A percentile compares a stretch with the other conserved stretches of the same genome.
Conservation (phyloP, 495 filamentous ascomycete species). For the Penicillium salamii region DNA sequence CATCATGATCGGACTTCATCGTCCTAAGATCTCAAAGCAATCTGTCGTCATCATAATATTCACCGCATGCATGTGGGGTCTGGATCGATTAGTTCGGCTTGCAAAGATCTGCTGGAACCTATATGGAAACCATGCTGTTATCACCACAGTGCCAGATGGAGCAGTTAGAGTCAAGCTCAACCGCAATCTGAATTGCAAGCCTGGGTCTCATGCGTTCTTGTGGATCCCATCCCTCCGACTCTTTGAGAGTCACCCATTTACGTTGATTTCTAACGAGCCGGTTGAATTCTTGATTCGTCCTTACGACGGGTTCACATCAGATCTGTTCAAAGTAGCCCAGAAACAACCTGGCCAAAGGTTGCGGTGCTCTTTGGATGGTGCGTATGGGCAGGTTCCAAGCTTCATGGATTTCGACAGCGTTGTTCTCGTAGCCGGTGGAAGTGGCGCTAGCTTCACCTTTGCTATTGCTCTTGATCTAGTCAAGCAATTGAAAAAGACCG, state of each 20-base stretch:
- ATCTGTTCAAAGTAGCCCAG: conserved; percentile 48
- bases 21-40: conserved; percentile 38
- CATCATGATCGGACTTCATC: conserved; percentile 52
- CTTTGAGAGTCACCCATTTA: conserved; percentile 61
- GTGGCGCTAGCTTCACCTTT: conserved; percentile 54
- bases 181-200: conserved; percentile 39
- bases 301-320: conserved; percentile 56
- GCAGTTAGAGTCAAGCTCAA: conserved; percentile 55
- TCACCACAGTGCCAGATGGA: conserved; percentile 53
- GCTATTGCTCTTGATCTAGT: conserved; percentile 12
- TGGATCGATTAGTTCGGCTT: conserved; percentile 51
- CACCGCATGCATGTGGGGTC: conserved; percentile 45
- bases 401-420: conserved; percentile 56
- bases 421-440: conserved; percentile 57
- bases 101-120: conserved; percentile 46
- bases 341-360: conserved; percentile 46
- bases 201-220: conserved; percentile 60
- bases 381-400: conserved; percentile 56
- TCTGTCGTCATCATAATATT: conserved; percentile 43
- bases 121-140: conserved; percentile 48
- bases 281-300: conserved; percentile 55
- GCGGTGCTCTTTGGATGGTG: conserved; percentile 54
- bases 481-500: not conserved
- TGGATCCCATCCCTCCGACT: conserved; percentile 57
- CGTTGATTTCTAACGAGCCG: conserved; percentile 46